Evolutionary conservation across 2,329 filamentous ascomycete genomes (phyloP), one percentile per base, ranked within the genome.

Genomic region (Dichotomopilus funicola): DNA sequence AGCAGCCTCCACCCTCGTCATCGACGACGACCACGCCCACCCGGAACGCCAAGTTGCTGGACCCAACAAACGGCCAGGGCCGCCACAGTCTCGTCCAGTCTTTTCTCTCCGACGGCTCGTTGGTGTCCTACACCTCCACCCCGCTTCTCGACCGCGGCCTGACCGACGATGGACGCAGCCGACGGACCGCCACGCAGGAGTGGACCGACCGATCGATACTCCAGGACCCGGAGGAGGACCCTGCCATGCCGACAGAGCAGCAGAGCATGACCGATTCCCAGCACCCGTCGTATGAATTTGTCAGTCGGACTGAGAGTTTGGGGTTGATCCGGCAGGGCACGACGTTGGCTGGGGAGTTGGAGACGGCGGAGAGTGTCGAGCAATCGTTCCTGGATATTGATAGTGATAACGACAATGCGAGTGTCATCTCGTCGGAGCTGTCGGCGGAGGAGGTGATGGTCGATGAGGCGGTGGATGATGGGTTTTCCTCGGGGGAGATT

Each of bases 51-150:
- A 62, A 55, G 19, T 44, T 65, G 1, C 44, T 65, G 40, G 51
- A 61, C 13, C 49, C 63, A 7, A 46, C 59, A 12, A 38, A 43
- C 9, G 54, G 13, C 6, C 55, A 53, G 13, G 49, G 45, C 41
- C 55, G 46, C 62, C 63, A 61, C 4, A 72, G 71, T 2, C 73
- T 72, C 27, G 68, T 70, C 2, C 71, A 67, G 41, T 81, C 79
- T 0, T 77, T 80, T 61, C 60, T 81, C 3, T 81, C 81, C 1
- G 78, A 82, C 11, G 81, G 80, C 54, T 91, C 89, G 0, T 79
- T 82, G 34, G 83, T 86, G 49, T 92, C 88, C 0, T 91, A 90
- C 66, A 86, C 82, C 41, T 91, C 88, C 0, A 83, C 86, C 37
- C 89, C 90, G 4, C 77, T 94, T 6, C 77, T 95, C 10, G 86